Evolutionary conservation across 352 stramenopile species (phyloP).

Genomic region (Globisporangium parvum): DNA sequence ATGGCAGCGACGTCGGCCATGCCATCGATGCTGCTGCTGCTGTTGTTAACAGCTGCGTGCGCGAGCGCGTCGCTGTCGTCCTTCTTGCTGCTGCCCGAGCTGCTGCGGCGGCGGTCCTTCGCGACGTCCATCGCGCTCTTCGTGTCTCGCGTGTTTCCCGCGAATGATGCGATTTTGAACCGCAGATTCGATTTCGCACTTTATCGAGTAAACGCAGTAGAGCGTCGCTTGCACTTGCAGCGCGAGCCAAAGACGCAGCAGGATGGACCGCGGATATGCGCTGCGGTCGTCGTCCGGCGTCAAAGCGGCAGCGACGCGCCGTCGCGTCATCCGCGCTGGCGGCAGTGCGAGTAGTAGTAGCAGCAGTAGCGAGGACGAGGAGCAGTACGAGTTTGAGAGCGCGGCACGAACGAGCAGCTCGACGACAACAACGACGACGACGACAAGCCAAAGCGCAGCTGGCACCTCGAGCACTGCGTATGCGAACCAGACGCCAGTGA

Average conservation of each 20-base stretch:
- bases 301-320: slow-evolving; percentile 7
- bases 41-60: neutral
- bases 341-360: neutral
- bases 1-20: slow-evolving; percentile 12
- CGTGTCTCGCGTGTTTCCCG: neutral
- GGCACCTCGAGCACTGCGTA: slow-evolving; percentile 10
- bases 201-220: neutral
- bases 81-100: slow-evolving; percentile 4
- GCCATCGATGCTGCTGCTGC: slow-evolving; percentile 1
- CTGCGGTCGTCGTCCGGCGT: slow-evolving; percentile 22
- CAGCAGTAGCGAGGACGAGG: neutral
- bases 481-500: slow-evolving; percentile 35
- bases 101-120: slow-evolving; percentile 19
- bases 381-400: slow-evolving; percentile 13
- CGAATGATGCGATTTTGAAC: neutral
- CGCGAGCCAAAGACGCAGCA: neutral
- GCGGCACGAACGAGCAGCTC: neutral
- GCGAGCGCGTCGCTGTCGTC: slow-evolving; percentile 15
- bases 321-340: slow-evolving; percentile 1
- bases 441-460: neutral
- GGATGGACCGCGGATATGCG: slow-evolving; percentile 23
- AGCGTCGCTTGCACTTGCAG: neutral
- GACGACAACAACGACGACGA: neutral
- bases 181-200: neutral
- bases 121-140: slow-evolving; percentile 6